phyloP scores from a whole-genome alignment of 2,329 filamentous ascomycete genomes.

The Aspergillus puulaauensis region DNA sequence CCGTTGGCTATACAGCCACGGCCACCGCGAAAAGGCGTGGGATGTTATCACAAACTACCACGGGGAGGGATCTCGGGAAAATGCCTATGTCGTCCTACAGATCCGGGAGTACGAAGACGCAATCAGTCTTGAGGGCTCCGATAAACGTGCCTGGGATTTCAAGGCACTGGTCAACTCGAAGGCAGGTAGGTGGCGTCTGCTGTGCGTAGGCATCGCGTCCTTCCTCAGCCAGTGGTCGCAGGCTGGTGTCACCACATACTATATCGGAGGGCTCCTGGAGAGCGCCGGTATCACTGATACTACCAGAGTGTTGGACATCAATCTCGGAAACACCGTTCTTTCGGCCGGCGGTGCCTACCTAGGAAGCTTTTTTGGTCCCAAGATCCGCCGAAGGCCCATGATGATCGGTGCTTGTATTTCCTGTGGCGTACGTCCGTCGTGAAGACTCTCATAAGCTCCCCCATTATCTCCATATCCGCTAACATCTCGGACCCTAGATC shows the following conservation, averaged over 20 bases:
- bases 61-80: conserved; percentile 45
- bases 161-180: not conserved
- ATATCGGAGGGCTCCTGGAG: not conserved
- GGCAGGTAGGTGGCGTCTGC: not conserved
- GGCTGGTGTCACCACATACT: not conserved
- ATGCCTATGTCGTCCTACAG: conserved; percentile 31
- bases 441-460: no score
- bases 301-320: not conserved
- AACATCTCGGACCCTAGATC: not conserved
- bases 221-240: not conserved
- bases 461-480: no score
- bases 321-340: not conserved
- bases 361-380: not conserved
- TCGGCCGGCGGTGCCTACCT: not conserved
- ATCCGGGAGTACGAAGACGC: conserved; percentile 33
- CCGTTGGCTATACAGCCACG: conserved; percentile 60
- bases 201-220: not conserved
- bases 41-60: conserved; percentile 59
- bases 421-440: not conserved
- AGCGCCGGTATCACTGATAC: not conserved
- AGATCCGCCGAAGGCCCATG: not conserved
- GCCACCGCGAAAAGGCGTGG: conserved; percentile 58
- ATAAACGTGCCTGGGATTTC: not conserved
- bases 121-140: conserved; percentile 28
- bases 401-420: not conserved